Evolutionary conservation across 345 rosid genomes (phyloP).

Genomic region (Syzygium aqueum): DNA sequence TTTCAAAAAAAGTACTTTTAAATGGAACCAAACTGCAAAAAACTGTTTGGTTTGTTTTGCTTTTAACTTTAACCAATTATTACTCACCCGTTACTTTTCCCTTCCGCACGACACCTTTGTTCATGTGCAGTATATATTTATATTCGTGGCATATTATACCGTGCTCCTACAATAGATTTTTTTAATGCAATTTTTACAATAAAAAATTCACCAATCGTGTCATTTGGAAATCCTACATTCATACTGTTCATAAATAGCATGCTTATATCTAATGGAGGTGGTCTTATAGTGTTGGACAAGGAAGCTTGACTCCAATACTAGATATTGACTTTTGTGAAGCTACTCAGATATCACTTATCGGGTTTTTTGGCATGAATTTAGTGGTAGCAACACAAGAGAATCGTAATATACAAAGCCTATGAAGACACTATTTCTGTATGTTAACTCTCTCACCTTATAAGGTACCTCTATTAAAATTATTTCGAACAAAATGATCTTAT

Average conservation of each 20-base stretch:
- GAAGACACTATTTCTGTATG: neutral
- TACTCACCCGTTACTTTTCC: neutral
- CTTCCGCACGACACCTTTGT: neutral
- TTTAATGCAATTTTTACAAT: neutral
- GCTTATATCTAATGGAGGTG: neutral
- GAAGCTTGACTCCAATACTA: neutral
- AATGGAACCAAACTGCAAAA: fast-evolving
- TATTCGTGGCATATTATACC: neutral
- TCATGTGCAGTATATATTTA: too few relatives aligned
- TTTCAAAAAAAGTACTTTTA: neutral
- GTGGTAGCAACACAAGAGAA: neutral
- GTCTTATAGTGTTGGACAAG: neutral
- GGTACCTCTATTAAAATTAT: neutral
- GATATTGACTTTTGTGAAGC: too few relatives aligned
- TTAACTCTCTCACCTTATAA: neutral
- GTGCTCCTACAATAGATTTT: neutral
- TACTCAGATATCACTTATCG: neutral
- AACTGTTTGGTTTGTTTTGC: neutral
- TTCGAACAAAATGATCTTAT: too few relatives aligned
- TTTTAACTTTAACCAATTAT: too few relatives aligned
- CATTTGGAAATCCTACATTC: neutral
- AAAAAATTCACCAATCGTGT: neutral
- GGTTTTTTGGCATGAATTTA: neutral
- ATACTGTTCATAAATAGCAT: neutral
- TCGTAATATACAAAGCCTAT: neutral